These are phyloP conservation scores for Arachnopeziza araneosa DNA, from an alignment of 2,329 filamentous ascomycete genomes.

Conservation along the genomic window DNA sequence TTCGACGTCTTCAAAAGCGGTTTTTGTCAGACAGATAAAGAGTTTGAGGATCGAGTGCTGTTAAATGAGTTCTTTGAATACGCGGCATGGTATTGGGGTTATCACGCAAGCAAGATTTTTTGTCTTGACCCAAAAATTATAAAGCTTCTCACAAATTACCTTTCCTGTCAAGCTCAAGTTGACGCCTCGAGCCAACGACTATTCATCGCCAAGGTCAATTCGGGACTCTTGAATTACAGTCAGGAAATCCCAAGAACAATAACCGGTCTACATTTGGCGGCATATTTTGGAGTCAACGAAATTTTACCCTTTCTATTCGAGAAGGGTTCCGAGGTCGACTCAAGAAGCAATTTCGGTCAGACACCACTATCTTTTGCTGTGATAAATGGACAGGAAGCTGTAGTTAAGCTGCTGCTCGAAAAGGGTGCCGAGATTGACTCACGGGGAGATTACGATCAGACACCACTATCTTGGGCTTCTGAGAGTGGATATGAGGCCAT, in stretches of 20 bases:
- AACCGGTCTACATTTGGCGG: neutral
- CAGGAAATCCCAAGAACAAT: neutral
- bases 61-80: neutral
- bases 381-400: neutral
- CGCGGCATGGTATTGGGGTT: neutral
- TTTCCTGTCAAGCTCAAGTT: neutral
- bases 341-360: neutral
- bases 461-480: conserved; percentile 21
- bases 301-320: neutral
- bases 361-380: neutral
- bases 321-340: neutral
- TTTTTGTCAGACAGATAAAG: conserved; percentile 12
- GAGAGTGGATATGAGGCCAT: conserved; percentile 9
- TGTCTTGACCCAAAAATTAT: neutral
- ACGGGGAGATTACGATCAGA: conserved; percentile 14
- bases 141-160: neutral
- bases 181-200: neutral
- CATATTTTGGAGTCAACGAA: neutral
- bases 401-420: neutral
- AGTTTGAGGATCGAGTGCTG: conserved; percentile 20
- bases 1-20: conserved; percentile 23
- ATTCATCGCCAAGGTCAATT: neutral
- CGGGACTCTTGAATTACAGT: neutral
- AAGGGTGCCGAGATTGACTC: neutral
- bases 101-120: neutral